Conservation (phyloP, 176 grass and related monocot genomes). For the Raddia guianensis region DNA sequence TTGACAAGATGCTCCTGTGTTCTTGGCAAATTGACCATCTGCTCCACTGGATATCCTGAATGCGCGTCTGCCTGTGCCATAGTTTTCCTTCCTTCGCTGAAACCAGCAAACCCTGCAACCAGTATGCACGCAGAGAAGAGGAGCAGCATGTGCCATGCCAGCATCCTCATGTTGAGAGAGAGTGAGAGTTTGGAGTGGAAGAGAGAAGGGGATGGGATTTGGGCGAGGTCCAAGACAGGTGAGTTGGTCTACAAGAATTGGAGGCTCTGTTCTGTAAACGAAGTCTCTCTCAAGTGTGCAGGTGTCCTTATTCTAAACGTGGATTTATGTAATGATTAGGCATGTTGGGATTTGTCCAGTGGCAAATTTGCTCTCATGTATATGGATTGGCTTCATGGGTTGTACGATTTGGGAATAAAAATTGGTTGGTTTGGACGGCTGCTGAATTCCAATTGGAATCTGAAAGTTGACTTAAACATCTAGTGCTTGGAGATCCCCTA, state of each 20-base stretch:
- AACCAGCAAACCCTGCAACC: neutral
- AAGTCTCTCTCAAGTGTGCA: neutral
- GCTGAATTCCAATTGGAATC: conserved; percentile 17
- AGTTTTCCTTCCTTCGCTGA: conserved; percentile 13
- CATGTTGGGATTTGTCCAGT: conserved; percentile 33
- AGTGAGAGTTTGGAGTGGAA: neutral
- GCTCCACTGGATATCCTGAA: conserved; percentile 9
- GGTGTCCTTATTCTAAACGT: conserved; percentile 10
- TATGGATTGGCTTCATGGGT: conserved; percentile 3
- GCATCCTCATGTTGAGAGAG: neutral
- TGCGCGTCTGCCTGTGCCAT: neutral
- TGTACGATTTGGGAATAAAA: conserved; percentile 1
- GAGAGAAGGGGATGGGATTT: neutral
- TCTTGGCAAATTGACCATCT: neutral
- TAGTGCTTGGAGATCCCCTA: neutral
- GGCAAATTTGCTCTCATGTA: neutral
- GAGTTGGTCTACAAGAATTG: neutral
- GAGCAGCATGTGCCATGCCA: neutral
- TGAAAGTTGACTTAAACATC: conserved; percentile 24
- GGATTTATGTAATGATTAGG: conserved; percentile 34
- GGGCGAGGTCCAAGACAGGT: neutral
- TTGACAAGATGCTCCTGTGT: neutral
- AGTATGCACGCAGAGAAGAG: conserved; percentile 23
- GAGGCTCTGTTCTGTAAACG: neutral
- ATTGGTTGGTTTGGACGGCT: conserved; percentile 5